phyloP scores from a whole-genome alignment of 2,329 filamentous ascomycete genomes.

The Ceratocystis albifundus region DNA sequence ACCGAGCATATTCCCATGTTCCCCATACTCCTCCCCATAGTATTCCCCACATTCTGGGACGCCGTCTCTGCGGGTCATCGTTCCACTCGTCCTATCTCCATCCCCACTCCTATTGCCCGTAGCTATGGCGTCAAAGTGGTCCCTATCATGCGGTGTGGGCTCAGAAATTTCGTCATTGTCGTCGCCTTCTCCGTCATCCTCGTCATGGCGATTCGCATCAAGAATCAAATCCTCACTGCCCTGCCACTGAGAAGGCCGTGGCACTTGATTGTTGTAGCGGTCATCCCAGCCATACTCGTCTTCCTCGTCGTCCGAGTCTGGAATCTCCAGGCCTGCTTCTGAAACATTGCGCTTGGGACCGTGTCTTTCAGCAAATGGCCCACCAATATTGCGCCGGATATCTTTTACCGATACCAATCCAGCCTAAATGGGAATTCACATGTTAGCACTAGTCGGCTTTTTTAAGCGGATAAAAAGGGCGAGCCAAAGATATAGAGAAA shows the following conservation, averaged over 20 bases:
- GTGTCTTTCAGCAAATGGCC: constrained; percentile 22
- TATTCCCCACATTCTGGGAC: neutral
- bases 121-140: neutral
- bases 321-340: constrained; percentile 35
- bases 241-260: constrained; percentile 54
- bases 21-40: neutral
- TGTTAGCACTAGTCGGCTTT: neutral
- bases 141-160: neutral
- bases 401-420: constrained; percentile 25
- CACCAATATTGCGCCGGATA: constrained; percentile 18
- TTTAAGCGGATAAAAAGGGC: constrained; percentile 7
- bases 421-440: neutral
- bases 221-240: constrained; percentile 53
- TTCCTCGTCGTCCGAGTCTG: constrained; percentile 51
- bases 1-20: neutral
- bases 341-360: constrained; percentile 52
- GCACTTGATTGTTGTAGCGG: constrained; percentile 49
- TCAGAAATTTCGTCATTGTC: constrained; percentile 21
- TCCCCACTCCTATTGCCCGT: neutral
- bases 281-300: constrained; percentile 64
- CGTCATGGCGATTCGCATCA: constrained; percentile 34
- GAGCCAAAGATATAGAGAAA: too few relatives aligned
- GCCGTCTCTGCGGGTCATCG: neutral
- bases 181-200: constrained; percentile 24
- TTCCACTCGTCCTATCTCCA: neutral